phyloP scores from a whole-genome alignment of 371 early-diverging fungal species.

The Nosema muscidifuracis region DNA sequence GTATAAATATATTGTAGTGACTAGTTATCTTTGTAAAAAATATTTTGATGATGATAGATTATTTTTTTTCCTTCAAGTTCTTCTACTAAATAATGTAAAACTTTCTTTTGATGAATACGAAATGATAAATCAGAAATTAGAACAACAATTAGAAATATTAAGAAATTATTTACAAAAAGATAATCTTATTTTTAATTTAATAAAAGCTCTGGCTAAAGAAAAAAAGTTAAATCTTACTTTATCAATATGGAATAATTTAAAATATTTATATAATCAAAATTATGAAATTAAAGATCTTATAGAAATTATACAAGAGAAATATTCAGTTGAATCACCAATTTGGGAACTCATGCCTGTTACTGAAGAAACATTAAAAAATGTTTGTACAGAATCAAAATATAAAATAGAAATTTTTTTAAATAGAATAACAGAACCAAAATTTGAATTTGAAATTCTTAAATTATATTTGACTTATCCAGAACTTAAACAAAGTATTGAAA shows the following conservation, averaged over 20 bases:
- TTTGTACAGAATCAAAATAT: not conserved
- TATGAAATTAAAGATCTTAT: slow-evolving; percentile 3
- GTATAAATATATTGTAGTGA: not conserved
- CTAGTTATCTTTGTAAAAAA: not conserved
- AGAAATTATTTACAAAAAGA: not conserved
- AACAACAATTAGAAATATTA: not conserved
- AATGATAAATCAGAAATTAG: not conserved
- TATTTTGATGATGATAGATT: not conserved
- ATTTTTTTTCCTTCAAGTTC: not conserved
- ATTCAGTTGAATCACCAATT: not conserved
- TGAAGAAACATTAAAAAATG: not conserved
- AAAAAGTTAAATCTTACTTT: not conserved
- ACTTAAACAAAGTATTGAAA: not conserved
- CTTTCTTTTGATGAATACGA: not conserved
- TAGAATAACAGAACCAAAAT: not conserved
- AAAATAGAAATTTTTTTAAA: slow-evolving; percentile 12
- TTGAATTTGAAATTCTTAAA: slow-evolving; percentile 7
- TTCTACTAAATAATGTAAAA: not conserved
- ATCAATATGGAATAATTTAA: not conserved
- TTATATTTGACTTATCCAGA: slow-evolving; percentile 1
- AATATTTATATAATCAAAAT: slow-evolving; percentile 8
- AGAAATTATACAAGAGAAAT: slow-evolving; percentile 1
- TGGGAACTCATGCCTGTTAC: slow-evolving; percentile 6
- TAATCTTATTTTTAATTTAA: not conserved
- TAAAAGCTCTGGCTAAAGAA: not conserved